Evolutionary conservation across 805 yeast genomes (phyloP), one percentile per base, ranked within the genome.

Genomic region (Teunomyces kruisii): DNA sequence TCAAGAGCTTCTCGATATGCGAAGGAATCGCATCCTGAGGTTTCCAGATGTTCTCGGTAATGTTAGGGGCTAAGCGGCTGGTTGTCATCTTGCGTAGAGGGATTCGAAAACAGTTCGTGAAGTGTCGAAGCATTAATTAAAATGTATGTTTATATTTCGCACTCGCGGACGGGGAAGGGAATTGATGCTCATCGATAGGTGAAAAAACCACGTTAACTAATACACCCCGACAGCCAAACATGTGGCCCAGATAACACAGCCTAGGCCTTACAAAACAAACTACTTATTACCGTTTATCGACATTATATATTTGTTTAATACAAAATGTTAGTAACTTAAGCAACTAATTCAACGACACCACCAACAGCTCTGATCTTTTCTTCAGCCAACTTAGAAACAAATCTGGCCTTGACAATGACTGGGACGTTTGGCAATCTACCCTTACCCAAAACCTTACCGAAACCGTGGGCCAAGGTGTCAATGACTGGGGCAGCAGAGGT

Each of bases 341-440:
- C 99, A 75, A 94, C 79, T 74, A 94, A 88, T 84, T 94, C 99
- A 76, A 94, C 95, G 73, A 88, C 99, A 88, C 99, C 99, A 81
- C 99, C 99, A 74, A 86, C 99, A 74, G 96, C 98, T 84, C 88
- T 89, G 84, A 94, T 94, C 85, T 92, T 94, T 83, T 94, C 91
- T 86, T 94, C 99, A 74, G 99, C 99, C 74, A 90, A 86, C 81
- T 91, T 86, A 67, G 97, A 90, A 67, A 94, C 99, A 74, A 86
- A 94, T 87, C 99, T 92, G 64, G 99, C 99, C 81, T 88, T 92
- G 75, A 94, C 98, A 67, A 94, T 90, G 75, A 94, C 95, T 74
- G 99, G 99, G 65, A 91, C 97, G 63, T 86, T 70, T 78, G 99
- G 99, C 70, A 94, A 81, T 76, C 87, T 83, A 78, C 99, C 99